Base-by-base conservation (phyloP, 805 yeast genomes). In the Debaryomyces prosopidis region DNA sequence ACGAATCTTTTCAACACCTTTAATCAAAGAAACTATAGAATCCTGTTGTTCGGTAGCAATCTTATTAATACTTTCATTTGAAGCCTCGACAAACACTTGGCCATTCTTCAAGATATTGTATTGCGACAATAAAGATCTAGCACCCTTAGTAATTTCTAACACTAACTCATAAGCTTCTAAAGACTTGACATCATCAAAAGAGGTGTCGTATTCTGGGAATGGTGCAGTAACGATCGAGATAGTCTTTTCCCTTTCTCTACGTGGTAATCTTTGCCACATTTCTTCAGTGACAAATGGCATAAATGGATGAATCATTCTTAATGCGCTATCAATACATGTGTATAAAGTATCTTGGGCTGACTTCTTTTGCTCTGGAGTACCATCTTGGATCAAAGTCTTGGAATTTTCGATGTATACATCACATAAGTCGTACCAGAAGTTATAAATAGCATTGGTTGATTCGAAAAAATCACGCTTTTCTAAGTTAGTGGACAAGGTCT, bases 381-480 rank as follows among this genome's bases (percentile, higher is more conserved):
- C 99, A 69, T 92, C 98, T 60, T 87, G 79, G 61, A 94, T 90
- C 69, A 92, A 80, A 49, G 83, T 81, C 79, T 94, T 94, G 56
- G 97, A 89, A 79, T 94, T 94, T 77, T 94, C 99, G 71, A 94
- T 94, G 79, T 90, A 94, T 42, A 94, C 96, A 65, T 94, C 99
- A 80, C 99, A 94, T 54, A 94, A 79, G 66, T 90, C 94, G 64
- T 87, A 83, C 99, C 99, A 94, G 81, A 86, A 94, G 72, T 85
- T 87, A 77, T 94, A 94, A 50, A 92, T 82, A 36, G 88, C 84
- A 63, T 80, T 82, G 17, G 99, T 91, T 33, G 96, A 81, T 55
- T 83, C 91, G 64, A 87, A 80, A 75, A 94, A 94, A 58, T 92
- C 96, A 66, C 97, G 85, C 52, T 76, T 76, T 42, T 92, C 97